A percentile compares a stretch with the other conserved stretches of the same genome.
phyloP scores from a whole-genome alignment of 148 eudicot genomes.

The Amaranthus hypochondriacus region DNA sequence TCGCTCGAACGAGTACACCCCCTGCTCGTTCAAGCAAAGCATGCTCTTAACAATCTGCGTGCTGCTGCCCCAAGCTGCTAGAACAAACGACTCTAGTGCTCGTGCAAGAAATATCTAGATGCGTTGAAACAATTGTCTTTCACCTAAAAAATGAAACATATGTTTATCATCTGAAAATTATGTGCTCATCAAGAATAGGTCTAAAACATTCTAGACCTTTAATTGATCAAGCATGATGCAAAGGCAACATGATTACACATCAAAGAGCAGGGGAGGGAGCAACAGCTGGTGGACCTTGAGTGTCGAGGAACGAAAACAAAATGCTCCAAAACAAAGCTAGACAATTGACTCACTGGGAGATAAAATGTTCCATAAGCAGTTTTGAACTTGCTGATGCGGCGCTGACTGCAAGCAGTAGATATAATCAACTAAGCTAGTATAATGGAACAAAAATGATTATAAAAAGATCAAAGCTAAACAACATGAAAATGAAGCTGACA shows the following conservation, averaged over 20 bases:
- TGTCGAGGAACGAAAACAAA: not conserved
- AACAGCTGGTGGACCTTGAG: not conserved
- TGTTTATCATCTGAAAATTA: not conserved
- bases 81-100: not conserved
- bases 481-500: not conserved
- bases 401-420: constrained; percentile 24
- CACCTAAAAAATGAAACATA: not conserved
- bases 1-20: too few species aligned
- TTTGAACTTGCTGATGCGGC: constrained; percentile 22
- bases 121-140: not conserved
- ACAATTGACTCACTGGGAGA: constrained; percentile 24
- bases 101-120: not conserved
- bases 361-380: constrained; percentile 32
- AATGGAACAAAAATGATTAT: not conserved
- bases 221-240: not conserved
- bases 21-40: not conserved
- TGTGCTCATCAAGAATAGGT: not conserved
- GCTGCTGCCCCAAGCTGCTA: too few species aligned
- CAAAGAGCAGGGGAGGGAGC: constrained; percentile 3
- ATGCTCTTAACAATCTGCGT: not conserved
- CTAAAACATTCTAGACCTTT: too few species aligned
- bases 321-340: not conserved
- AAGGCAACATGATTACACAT: not conserved
- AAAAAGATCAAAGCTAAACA: not conserved
- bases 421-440: not conserved